phyloP scores from a whole-genome alignment of 208 protist genomes.

The Trypanosomatidae sp. region DNA sequence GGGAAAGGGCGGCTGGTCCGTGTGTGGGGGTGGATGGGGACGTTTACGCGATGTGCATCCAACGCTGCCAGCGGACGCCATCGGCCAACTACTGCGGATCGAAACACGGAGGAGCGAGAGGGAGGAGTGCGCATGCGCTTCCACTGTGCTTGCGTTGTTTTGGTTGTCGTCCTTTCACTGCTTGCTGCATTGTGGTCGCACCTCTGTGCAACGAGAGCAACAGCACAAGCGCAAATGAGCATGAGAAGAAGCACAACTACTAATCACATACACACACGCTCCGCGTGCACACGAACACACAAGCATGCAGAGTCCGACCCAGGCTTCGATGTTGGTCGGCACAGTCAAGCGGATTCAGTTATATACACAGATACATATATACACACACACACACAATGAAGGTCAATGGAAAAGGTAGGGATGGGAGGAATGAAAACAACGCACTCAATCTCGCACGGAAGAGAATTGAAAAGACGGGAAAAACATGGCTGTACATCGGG shows the following conservation, averaged over 20 bases:
- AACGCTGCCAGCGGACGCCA: not conserved
- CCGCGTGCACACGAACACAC: not conserved
- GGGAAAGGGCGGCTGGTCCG: not conserved
- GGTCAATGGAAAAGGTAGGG: not conserved
- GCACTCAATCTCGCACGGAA: no score
- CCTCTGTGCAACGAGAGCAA: not conserved
- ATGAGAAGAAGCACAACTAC: not conserved
- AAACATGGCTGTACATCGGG: not conserved
- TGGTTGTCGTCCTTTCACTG: not conserved
- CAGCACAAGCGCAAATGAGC: not conserved
- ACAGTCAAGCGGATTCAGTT: not conserved
- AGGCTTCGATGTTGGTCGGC: not conserved
- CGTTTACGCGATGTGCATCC: not conserved
- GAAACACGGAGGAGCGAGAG: not conserved
- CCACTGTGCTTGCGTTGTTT: not conserved
- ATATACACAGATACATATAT: no score
- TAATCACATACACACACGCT: not conserved
- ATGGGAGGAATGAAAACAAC: not conserved
- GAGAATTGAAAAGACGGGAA: not conserved
- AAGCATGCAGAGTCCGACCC: not conserved
- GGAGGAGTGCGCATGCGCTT: not conserved
- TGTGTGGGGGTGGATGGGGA: not conserved
- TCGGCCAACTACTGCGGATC: not conserved
- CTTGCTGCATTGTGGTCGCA: not conserved
- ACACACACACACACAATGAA: not conserved